These are phyloP conservation scores for Cladosporium sp. DNA, from an alignment of 2,329 filamentous ascomycete genomes.

Conservation along the genomic window DNA sequence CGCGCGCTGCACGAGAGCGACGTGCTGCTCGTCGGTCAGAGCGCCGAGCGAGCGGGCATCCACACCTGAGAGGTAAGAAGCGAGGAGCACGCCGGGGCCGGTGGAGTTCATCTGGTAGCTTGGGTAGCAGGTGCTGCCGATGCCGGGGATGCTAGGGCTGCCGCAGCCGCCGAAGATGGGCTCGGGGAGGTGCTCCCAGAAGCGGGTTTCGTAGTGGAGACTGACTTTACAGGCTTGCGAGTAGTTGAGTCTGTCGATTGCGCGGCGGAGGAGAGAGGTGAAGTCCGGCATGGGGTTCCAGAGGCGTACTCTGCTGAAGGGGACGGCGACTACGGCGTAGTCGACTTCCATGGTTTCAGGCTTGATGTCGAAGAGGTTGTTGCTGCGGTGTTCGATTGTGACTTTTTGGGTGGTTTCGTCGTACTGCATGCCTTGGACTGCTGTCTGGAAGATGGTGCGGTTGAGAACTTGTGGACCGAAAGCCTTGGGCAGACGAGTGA, in stretches of 20 bases:
- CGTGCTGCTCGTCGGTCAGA: constrained; percentile 60
- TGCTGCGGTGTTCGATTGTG: constrained; percentile 58
- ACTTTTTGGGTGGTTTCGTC: constrained; percentile 54
- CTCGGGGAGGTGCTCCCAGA: constrained; percentile 55
- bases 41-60: constrained; percentile 49
- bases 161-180: constrained; percentile 67
- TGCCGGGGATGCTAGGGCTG: constrained; percentile 60
- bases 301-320: constrained; percentile 64
- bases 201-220: constrained; percentile 66
- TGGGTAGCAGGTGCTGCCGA: constrained; percentile 66
- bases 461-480: constrained; percentile 64
- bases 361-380: constrained; percentile 42
- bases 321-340: constrained; percentile 65
- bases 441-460: constrained; percentile 57
- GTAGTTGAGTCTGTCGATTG: constrained; percentile 53
- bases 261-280: constrained; percentile 51
- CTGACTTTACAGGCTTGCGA: constrained; percentile 58
- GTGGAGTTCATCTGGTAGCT: constrained; percentile 66
- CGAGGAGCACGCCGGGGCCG: constrained; percentile 63
- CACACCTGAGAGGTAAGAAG: constrained; percentile 55
- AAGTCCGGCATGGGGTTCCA: constrained; percentile 59
- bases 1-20: constrained; percentile 62
- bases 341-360: constrained; percentile 58
- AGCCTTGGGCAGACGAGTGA: constrained; percentile 60
- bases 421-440: constrained; percentile 59